Conservation (phyloP, 345 rosid genomes). For the Erodium maritimum region DNA sequence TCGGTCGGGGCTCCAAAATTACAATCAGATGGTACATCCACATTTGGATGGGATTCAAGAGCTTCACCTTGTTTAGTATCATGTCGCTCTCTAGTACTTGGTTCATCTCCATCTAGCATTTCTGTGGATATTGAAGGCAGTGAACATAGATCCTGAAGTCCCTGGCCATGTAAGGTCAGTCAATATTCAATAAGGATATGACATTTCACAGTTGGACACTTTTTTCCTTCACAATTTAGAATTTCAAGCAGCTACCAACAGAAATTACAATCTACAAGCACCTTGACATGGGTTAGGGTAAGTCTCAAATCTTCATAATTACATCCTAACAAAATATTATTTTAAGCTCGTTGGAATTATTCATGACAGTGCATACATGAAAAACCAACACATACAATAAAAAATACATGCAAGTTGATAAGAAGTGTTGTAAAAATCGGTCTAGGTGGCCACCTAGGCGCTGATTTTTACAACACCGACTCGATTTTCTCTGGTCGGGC, state of each 20-base stretch:
- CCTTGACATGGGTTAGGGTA: no score
- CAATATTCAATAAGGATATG: not conserved
- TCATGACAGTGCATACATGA: not conserved
- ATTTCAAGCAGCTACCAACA: not conserved
- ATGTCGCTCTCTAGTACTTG: conserved; percentile 14
- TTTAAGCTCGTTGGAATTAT: not conserved
- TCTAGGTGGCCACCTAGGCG: no score
- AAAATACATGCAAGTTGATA: no score
- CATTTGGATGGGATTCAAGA: not conserved
- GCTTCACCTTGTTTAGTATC: conserved; percentile 17
- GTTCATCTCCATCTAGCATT: conserved; percentile 20
- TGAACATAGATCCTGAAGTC: conserved; percentile 15
- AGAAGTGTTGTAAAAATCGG: no score
- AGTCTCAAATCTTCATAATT: no score
- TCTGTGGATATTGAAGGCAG: conserved; percentile 19
- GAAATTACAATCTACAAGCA: no score
- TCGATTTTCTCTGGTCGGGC: no score
- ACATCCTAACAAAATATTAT: no score
- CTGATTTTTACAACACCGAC: no score
- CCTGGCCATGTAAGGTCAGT: conserved; percentile 16
- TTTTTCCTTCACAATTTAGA: conserved; percentile 4
- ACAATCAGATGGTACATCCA: conserved; percentile 7
- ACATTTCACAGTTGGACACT: no score
- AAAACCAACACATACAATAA: not conserved
- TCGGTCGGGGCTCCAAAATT: not conserved